These are phyloP conservation scores for Dacryopinax spathularia DNA, from an alignment of 768 basidiomycete genomes.

Conservation along the genomic window DNA sequence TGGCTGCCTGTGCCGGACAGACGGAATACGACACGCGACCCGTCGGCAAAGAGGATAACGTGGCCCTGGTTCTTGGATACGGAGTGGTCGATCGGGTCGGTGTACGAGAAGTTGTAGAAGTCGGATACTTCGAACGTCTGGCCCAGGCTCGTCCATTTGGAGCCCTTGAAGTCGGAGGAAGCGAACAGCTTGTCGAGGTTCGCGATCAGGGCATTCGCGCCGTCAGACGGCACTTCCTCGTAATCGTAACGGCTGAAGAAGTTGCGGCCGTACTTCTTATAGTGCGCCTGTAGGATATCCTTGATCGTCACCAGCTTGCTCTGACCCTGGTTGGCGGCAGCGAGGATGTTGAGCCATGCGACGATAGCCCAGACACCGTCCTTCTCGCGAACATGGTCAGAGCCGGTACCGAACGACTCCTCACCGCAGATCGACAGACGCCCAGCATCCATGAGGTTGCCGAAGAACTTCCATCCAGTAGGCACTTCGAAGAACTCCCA, in stretches of 20 bases:
- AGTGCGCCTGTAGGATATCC: constrained; percentile 76
- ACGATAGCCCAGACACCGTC: constrained; percentile 97
- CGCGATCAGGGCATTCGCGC: constrained; percentile 72
- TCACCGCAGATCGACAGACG: constrained; percentile 96
- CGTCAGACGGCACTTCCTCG: constrained; percentile 88
- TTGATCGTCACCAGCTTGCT: constrained; percentile 45
- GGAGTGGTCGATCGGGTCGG: constrained; percentile 92
- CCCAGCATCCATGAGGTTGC: constrained; percentile 98
- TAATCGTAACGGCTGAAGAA: constrained; percentile 99
- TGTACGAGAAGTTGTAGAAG: constrained; percentile 85
- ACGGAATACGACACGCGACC: constrained; percentile 88
- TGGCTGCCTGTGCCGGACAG: constrained; percentile 91
- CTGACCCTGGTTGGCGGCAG: constrained; percentile 69
- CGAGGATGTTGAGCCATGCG: constrained; percentile 93
- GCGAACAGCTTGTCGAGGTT: constrained; percentile 59
- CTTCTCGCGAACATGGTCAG: constrained; percentile 99
- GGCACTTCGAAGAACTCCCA: constrained; percentile 92
- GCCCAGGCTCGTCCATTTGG: constrained; percentile 48
- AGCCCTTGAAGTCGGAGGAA: constrained; percentile 48
- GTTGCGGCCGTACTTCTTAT: constrained; percentile 82
- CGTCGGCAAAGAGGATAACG: constrained; percentile 80
- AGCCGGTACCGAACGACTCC: constrained; percentile 99
- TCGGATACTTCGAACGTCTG: constrained; percentile 63
- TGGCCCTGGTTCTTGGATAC: constrained; percentile 93
- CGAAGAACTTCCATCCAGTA: constrained; percentile 99